These are phyloP conservation scores for Apodospora peruviana DNA, from an alignment of 495 filamentous ascomycete genomes.

Conservation along the genomic window DNA sequence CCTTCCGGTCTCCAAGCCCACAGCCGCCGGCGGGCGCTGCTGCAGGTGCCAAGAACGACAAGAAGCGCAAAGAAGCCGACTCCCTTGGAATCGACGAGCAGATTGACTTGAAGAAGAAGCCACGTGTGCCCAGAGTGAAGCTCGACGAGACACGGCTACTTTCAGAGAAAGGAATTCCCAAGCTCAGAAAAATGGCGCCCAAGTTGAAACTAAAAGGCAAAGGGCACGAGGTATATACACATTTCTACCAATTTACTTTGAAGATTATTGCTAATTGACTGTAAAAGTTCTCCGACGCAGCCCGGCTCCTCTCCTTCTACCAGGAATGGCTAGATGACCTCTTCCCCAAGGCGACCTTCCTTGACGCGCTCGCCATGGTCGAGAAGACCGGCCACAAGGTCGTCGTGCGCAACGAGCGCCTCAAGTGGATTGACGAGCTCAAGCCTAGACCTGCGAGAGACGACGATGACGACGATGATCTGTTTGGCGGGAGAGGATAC, in stretches of 20 bases:
- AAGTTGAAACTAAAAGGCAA: conserved; percentile 83
- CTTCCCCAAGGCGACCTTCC: conserved; percentile 89
- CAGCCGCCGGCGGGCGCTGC: conserved; percentile 14
- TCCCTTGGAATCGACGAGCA: conserved; percentile 78
- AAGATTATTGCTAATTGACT: too few relatives aligned
- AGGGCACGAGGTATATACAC: conserved; percentile 72
- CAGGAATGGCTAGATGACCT: conserved; percentile 96
- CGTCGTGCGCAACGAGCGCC: conserved; percentile 59
- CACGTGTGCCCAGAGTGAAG: conserved; percentile 68
- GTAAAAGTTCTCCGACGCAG: conserved; percentile 75
- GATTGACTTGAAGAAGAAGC: conserved; percentile 69
- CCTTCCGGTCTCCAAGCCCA: conserved; percentile 26
- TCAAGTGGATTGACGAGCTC: conserved; percentile 77
- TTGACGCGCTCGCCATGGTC: conserved; percentile 83
- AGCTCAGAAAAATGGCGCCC: conserved; percentile 64
- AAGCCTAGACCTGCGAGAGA: conserved; percentile 45
- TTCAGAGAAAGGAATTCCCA: conserved; percentile 76
- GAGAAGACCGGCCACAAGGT: conserved; percentile 91
- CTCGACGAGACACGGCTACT: conserved; percentile 83
- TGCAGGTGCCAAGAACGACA: conserved; percentile 9
- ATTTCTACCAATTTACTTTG: neutral
- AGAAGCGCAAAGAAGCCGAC: conserved; percentile 30
- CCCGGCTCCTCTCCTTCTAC: conserved; percentile 80
- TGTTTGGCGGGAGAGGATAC: conserved; percentile 1
- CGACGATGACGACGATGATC: conserved; percentile 43